Evolutionary conservation across 495 filamentous ascomycete genomes (phyloP).

Genomic region (Aspergillus cavernicola): DNA sequence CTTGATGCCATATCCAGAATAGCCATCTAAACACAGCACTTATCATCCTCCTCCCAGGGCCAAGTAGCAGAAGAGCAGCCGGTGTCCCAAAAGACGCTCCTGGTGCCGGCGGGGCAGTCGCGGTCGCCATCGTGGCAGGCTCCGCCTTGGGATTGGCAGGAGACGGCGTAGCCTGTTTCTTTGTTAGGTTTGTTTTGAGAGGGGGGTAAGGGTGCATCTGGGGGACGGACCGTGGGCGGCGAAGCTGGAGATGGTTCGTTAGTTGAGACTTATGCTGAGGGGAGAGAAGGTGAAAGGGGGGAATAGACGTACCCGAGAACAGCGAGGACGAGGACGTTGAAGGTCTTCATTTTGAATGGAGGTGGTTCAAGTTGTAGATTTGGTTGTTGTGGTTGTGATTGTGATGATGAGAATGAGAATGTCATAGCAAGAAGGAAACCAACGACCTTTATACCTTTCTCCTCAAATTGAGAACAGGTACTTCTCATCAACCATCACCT

Average conservation of each 20-base stretch:
- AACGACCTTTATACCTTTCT: not conserved
- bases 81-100: slow-evolving; percentile 3
- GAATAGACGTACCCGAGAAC: slow-evolving; percentile 1
- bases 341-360: not conserved
- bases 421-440: not conserved
- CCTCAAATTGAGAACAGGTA: not conserved
- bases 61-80: not conserved
- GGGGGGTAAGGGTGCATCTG: not conserved
- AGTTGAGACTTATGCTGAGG: not conserved
- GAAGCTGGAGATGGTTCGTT: not conserved
- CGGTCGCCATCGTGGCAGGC: slow-evolving; percentile 7
- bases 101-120: slow-evolving; percentile 5
- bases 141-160: slow-evolving; percentile 5
- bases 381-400: not conserved
- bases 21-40: slow-evolving; percentile 10
- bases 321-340: not conserved
- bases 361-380: not conserved
- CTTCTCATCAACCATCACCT: too few species aligned
- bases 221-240: slow-evolving; percentile 10
- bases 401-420: not conserved
- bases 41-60: slow-evolving; percentile 6
- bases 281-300: not conserved
- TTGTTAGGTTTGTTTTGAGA: not conserved
- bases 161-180: slow-evolving; percentile 5
- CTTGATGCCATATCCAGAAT: too few species aligned